phyloP scores from a whole-genome alignment of 2,329 filamentous ascomycete genomes.

The Aspergillus awamori region DNA sequence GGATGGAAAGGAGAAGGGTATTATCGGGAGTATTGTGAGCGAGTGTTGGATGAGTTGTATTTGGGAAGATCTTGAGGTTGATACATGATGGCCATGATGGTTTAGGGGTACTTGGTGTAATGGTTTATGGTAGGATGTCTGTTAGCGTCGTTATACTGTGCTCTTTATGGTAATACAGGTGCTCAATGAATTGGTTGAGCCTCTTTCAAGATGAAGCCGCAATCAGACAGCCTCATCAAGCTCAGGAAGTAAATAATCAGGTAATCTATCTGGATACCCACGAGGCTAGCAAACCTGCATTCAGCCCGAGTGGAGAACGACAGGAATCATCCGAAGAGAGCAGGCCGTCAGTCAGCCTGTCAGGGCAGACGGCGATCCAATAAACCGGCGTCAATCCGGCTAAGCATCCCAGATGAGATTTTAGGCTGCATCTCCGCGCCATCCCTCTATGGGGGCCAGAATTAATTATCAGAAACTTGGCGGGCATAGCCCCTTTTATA shows the following conservation, averaged over 20 bases:
- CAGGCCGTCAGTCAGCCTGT: background rate
- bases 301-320: background rate
- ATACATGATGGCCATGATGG: background rate
- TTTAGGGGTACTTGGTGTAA: background rate
- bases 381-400: background rate
- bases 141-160: background rate
- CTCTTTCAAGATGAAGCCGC: too few species aligned
- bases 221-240: background rate
- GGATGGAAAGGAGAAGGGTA: background rate
- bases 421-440: background rate
- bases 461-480: background rate
- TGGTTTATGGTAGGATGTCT: background rate
- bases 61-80: background rate
- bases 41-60: constrained; percentile 2
- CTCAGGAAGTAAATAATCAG: background rate
- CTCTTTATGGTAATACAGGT: too few species aligned
- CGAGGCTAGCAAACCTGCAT: background rate
- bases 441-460: background rate
- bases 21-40: constrained; percentile 1
- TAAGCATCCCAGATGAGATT: constrained; percentile 3
- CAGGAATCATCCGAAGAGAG: background rate
- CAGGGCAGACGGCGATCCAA: background rate
- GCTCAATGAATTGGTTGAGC: too few species aligned
- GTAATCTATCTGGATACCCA: background rate
- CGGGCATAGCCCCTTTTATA: background rate